Evolutionary conservation across 495 filamentous ascomycete genomes (phyloP), one percentile per base, ranked within the genome.

Genomic region (Annulohypoxylon bovei): DNA sequence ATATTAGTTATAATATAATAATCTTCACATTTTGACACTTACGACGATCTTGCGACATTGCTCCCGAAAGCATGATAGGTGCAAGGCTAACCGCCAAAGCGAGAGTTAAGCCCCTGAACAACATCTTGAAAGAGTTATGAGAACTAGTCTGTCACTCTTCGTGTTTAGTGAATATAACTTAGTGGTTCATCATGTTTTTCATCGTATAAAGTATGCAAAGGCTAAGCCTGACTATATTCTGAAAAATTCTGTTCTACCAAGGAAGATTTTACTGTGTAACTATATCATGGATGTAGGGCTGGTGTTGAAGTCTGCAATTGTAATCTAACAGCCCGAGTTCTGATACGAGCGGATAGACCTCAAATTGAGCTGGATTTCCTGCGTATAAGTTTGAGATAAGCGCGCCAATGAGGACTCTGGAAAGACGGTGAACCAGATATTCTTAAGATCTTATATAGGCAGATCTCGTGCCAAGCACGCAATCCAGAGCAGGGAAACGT

Each of bases 261-360:
- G n/a, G 14, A 37, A 37, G 35, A 11, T 12, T n/a, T 9, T 14
- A 28, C 23, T 7, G 25, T 23, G 12, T 9, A 14, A 44, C 2
- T 9, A 23, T 12, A 12, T 27, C 7, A n/a, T 27, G 16, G 20
- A 28, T 42, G n/a, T 44, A 16, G 1, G 20, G 20, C 1, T 57
- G n/a, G 7, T 46, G 18, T 47, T 28, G 16, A 46, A 22, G 8
- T n/a, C 7, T 25, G 8, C 16, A 4, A 22, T 33, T 22, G 6
- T 18, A n/a, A 16, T 32, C 12, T 46, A 59, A 32, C 7, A 37
- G 14, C 14, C 25, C 9, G 4, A 25, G 4, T 6, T 18, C 37
- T 47, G 56, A 60, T 60, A 60, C 40, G 56, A 60, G 56, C 56
- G 56, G 39, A 22, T 60, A 47, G 56, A 9, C 18, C 9, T 9